These are phyloP conservation scores for Mucor racemosus DNA, from an alignment of 371 early-diverging fungal species.

Conservation along the genomic window DNA sequence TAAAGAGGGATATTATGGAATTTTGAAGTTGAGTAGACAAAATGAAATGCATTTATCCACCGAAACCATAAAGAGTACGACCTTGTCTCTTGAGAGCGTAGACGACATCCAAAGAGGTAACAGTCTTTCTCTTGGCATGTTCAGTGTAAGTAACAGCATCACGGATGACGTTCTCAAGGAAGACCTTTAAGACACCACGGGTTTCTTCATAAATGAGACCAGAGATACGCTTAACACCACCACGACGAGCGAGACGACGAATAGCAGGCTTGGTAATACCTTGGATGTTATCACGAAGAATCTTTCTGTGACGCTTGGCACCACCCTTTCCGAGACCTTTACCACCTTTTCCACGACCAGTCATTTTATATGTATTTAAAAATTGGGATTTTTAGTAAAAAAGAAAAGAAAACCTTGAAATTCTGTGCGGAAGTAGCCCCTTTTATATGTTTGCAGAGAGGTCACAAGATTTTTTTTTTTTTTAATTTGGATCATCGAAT, in stretches of 20 bases:
- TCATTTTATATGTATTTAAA: conserved; percentile 55
- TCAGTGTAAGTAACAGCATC: conserved; percentile 99
- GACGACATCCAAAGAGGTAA: conserved; percentile 82
- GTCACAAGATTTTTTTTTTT: conserved; percentile 25
- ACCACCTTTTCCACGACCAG: conserved; percentile 97
- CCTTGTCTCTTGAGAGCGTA: conserved; percentile 99
- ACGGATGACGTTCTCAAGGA: conserved; percentile 98
- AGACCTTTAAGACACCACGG: conserved; percentile 95
- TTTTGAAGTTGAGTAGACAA: not conserved
- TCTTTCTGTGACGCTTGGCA: conserved; percentile 99
- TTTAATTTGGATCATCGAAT: conserved; percentile 14
- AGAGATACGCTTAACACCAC: conserved; percentile 99
- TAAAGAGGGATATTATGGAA: conserved; percentile 11
- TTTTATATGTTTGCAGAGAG: conserved; percentile 25
- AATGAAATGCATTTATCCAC: conserved; percentile 21
- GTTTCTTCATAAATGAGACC: conserved; percentile 99
- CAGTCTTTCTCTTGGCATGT: conserved; percentile 99
- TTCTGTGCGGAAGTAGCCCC: not conserved
- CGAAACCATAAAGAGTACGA: conserved; percentile 83
- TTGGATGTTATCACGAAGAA: conserved; percentile 98
- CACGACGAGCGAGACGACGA: conserved; percentile 99
- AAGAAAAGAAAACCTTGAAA: conserved; percentile 17
- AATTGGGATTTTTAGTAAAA: conserved; percentile 16
- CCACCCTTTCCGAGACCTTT: conserved; percentile 98
- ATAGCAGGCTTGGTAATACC: conserved; percentile 99